Base-by-base conservation (phyloP, 768 basidiomycete genomes). In the Sistotremastrum niveocremeum region DNA sequence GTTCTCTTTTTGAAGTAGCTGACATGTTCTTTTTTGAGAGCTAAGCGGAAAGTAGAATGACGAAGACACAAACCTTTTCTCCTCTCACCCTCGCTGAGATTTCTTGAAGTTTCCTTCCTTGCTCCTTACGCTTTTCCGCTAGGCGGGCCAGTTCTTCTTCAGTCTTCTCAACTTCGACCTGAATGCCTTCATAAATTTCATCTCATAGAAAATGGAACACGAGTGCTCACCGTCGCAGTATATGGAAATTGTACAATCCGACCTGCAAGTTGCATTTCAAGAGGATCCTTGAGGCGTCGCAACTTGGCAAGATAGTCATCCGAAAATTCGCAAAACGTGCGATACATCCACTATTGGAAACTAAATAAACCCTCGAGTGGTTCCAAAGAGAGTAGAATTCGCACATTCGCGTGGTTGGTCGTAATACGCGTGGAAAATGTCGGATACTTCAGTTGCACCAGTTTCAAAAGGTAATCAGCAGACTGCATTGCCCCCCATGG, bases 401-500 rank as follows among this genome's bases (percentile, higher is more conserved):
- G 49, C 60, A 93, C 90, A 9, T 74, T 82, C 4, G 89, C 77
- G 55, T 97, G 94, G 0, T 68, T 57, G 10, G 74, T 57, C 0
- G 84, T 84, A 7, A 97, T 76, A 38, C 88, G 79, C 1, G 83
- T 84, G 4, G 89, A 86, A 60, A 98, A 98, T 40, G 72, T 82
- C 30, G 94, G 84, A 58, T 98, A 95, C 62, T 98, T 99, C 34
- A 98, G 74, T 58, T 97, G 93, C 37, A 93, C 79, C 20, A 94
- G 78, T 57, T 91, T 95, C 49, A 93, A 76, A 43, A 97, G 72
- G 56, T 95, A 85, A 46, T 99, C 95, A 0, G 87, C 78, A 1
- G 89, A 78, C 56, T 97, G 93, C 2, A 79, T 75, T 29, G 84
- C 77, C 30, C 95, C 95, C 88, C 90, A 98, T 4, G 89, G 85